A percentile compares a stretch with the other conserved stretches of the same genome.
Evolutionary conservation across 2,329 filamentous ascomycete genomes (phyloP).

Genomic region (Tolypocladium tropicale): DNA sequence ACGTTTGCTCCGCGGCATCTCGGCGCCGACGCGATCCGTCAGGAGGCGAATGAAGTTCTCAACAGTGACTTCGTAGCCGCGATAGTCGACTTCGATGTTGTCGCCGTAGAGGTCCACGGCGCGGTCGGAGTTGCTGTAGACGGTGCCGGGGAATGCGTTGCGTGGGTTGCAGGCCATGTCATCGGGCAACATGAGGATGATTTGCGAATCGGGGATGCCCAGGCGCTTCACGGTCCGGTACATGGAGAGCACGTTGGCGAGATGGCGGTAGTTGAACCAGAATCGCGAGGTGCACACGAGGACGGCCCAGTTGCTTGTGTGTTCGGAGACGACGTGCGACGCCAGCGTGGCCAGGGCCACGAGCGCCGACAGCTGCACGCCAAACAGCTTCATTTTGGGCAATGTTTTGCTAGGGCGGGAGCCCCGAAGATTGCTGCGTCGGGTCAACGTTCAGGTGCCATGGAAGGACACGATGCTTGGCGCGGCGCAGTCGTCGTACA

Average conservation of each 20-base stretch:
- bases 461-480: neutral
- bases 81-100: slow-evolving; percentile 97
- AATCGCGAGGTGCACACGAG: slow-evolving; percentile 97
- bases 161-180: slow-evolving; percentile 99
- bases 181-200: slow-evolving; percentile 99
- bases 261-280: slow-evolving; percentile 99
- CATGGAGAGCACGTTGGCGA: slow-evolving; percentile 93
- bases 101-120: slow-evolving; percentile 94
- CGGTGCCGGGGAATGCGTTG: slow-evolving; percentile 93
- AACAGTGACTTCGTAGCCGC: slow-evolving; percentile 96
- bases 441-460: neutral
- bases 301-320: slow-evolving; percentile 98
- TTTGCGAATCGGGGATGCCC: slow-evolving; percentile 95
- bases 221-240: slow-evolving; percentile 97
- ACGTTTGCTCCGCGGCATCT: slow-evolving; percentile 90
- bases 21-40: slow-evolving; percentile 87
- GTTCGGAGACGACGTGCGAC: slow-evolving; percentile 49
- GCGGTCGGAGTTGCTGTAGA: slow-evolving; percentile 96
- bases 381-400: slow-evolving; percentile 40
- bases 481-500: neutral
- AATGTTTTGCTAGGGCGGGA: neutral
- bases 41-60: slow-evolving; percentile 96
- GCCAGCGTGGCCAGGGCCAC: slow-evolving; percentile 37
- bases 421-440: neutral
- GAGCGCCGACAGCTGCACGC: slow-evolving; percentile 34